phyloP scores from a whole-genome alignment of 495 filamentous ascomycete genomes.

The Trichoderma orchidacearum region DNA sequence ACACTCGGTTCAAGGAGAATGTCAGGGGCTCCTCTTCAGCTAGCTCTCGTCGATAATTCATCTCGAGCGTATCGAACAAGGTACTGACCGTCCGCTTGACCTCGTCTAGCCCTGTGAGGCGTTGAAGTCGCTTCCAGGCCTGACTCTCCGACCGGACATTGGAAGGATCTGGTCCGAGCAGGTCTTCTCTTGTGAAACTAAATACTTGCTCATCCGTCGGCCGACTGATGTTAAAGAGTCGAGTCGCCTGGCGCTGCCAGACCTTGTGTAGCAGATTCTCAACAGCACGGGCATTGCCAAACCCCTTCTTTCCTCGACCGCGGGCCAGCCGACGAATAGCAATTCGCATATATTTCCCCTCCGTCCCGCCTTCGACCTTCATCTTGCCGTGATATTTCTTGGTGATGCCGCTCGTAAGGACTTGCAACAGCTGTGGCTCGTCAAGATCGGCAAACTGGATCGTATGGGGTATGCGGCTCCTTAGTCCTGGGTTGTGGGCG shows the following conservation, averaged over 20 bases:
- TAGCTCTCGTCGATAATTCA: constrained; percentile 50
- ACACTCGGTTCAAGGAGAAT: constrained; percentile 55
- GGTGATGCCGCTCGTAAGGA: constrained; percentile 36
- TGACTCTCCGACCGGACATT: constrained; percentile 29
- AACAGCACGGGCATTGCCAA: constrained; percentile 58
- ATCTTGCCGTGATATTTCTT: constrained; percentile 36
- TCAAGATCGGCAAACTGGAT: constrained; percentile 58
- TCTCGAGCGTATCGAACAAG: constrained; percentile 43
- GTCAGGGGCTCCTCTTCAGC: constrained; percentile 39
- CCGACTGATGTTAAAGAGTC: constrained; percentile 26
- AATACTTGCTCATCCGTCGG: constrained; percentile 22
- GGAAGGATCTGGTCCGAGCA: constrained; percentile 54
- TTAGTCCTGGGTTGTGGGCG: constrained; percentile 60
- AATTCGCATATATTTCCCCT: constrained; percentile 54
- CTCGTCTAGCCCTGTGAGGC: constrained; percentile 41
- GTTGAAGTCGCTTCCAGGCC: constrained; percentile 47
- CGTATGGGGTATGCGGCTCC: constrained; percentile 54
- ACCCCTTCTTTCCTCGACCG: constrained; percentile 50
- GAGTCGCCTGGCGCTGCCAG: constrained; percentile 40
- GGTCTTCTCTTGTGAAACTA: constrained; percentile 40
- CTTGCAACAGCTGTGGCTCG: constrained; percentile 47
- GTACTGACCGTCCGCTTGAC: constrained; percentile 49
- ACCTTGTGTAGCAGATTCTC: constrained; percentile 47
- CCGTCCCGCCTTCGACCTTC: constrained; percentile 42
- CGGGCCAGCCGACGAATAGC: constrained; percentile 45